Evolutionary conservation across 768 basidiomycete species (phyloP), one percentile per base, ranked within the genome.

Genomic region (Cystobasidium tubakii): DNA sequence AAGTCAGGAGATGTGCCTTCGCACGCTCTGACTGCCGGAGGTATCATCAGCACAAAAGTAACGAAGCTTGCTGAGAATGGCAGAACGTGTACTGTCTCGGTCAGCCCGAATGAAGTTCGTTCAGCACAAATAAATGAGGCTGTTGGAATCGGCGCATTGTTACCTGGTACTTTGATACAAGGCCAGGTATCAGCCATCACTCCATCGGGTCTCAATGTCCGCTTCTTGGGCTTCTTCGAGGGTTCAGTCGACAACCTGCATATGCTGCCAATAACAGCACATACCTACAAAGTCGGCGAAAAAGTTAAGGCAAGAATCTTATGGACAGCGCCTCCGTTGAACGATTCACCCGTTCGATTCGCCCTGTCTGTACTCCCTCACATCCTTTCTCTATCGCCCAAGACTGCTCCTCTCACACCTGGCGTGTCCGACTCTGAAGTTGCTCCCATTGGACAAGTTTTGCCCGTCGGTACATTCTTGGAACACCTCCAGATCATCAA

Each of bases 221-320:
- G 95, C 81, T 84, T 97, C 21, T 85, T 94, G 29, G 93, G 92
- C 0, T 94, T 89, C 81, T 98, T 92, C 81, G 89, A 91, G 43
- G 95, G 92, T 36, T 95, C 92, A 0, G 84, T 90, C 29, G 93
- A 96, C 79, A 84, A 87, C 42, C 85, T 89, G 73, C 95, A 98
- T 81, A 82, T 95, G 17, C 84, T 77, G 12, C 62, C 73, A 1
- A 29, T 66, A 1, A 66, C 71, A 15, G 77, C 78, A 80, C 25
- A 82, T 82, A 83, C 84, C 27, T 83, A 79, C 80, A 84, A 83
- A 77, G 73, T 82, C 53, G 84, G 83, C 6, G 80, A 82, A 73
- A 84, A 83, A 79, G 78, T 98, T 77, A 91, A 90, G 79, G 89
- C 89, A 0, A 84, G 95, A 75, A 85, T 98, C 34, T 81, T 98